phyloP scores from a whole-genome alignment of 1,284 basidiomycete species.

The Melanopsichium pennsylvanicum region DNA sequence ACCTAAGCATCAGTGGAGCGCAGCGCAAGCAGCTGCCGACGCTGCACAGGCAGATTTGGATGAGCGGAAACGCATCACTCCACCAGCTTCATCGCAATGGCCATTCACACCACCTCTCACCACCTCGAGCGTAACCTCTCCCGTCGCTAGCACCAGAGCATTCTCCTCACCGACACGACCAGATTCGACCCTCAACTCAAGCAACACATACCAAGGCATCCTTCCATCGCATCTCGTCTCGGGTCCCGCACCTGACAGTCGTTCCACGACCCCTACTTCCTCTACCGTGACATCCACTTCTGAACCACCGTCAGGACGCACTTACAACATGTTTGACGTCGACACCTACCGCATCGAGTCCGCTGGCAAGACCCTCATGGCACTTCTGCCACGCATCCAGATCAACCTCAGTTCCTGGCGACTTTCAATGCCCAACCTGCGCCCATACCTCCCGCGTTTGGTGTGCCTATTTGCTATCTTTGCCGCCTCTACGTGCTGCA shows the following conservation, averaged over 20 bases:
- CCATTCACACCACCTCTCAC: constrained; percentile 46
- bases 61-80: constrained; percentile 25
- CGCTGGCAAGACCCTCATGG: constrained; percentile 14
- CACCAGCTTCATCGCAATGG: constrained; percentile 24
- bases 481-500: constrained; percentile 51
- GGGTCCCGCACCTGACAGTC: constrained; percentile 14
- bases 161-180: constrained; percentile 43
- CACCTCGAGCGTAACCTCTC: constrained; percentile 32
- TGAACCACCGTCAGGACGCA: constrained; percentile 5
- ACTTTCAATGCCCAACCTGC: constrained; percentile 40
- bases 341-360: constrained; percentile 30
- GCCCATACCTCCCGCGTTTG: constrained; percentile 54
- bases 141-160: constrained; percentile 28
- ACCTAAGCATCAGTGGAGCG: constrained; percentile 53
- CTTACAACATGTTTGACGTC: constrained; percentile 30
- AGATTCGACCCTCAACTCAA: constrained; percentile 28
- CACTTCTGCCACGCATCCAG: constrained; percentile 38
- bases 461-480: constrained; percentile 51
- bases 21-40: constrained; percentile 52
- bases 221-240: constrained; percentile 41
- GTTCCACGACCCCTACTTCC: constrained; percentile 36
- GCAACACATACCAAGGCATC: constrained; percentile 18
- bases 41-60: constrained; percentile 25
- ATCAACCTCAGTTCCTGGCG: constrained; percentile 37
- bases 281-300: constrained; percentile 14